Conservation (phyloP, 805 yeast species). For the Ogataea allantospora region DNA sequence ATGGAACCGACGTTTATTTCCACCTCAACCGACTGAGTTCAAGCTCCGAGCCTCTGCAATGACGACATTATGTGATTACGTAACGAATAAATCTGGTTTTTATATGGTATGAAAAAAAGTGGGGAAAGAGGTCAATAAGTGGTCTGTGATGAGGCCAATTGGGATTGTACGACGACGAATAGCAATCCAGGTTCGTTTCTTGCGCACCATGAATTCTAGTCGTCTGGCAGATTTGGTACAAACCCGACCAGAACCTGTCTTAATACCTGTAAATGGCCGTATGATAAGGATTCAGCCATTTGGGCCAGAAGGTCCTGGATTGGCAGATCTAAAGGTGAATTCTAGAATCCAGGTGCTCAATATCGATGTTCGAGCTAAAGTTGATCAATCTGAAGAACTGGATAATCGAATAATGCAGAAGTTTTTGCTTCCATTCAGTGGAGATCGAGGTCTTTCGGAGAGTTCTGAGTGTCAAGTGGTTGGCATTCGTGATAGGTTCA, state of each 20-base stretch:
- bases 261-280: neutral
- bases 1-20: constrained; percentile 88
- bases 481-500: neutral
- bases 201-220: neutral
- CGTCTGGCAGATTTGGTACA: neutral
- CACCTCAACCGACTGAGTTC: constrained; percentile 79
- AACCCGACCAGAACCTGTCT: neutral
- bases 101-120: constrained; percentile 5
- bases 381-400: neutral
- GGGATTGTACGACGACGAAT: neutral
- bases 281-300: neutral
- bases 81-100: neutral
- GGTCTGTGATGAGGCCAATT: neutral
- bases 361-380: neutral
- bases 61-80: constrained; percentile 6
- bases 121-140: constrained; percentile 2
- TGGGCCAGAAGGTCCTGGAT: neutral
- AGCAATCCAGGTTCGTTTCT: neutral
- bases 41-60: constrained; percentile 67
- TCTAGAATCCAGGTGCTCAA: neutral
- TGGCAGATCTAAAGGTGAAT: neutral
- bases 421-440: neutral
- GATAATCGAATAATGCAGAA: neutral
- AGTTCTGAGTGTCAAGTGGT: neutral
- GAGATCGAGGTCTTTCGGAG: neutral